Evolutionary conservation across 2,329 filamentous ascomycete genomes (phyloP).

Genomic region (Aureobasidium sp.): DNA sequence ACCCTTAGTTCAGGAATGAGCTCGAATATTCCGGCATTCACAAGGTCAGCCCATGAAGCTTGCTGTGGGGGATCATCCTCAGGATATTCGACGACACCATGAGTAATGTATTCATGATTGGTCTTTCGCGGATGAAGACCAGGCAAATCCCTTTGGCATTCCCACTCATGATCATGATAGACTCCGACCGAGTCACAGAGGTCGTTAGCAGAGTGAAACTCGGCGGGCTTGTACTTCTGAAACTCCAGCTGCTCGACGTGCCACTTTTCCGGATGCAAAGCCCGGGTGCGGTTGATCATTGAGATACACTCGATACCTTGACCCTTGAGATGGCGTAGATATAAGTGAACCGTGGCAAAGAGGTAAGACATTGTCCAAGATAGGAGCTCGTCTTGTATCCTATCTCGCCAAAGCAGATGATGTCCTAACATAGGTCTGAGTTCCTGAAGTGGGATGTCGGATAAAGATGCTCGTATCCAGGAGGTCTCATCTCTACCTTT

Average conservation of each 20-base stretch:
- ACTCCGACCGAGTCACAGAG: not conserved
- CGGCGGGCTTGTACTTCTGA: not conserved
- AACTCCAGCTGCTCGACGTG: not conserved
- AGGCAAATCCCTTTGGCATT: not conserved
- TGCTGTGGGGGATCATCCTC: not conserved
- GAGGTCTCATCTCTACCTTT: not conserved
- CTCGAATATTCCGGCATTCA: not conserved
- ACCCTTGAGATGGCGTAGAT: not conserved
- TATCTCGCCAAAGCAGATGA: not conserved
- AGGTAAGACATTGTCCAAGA: not conserved
- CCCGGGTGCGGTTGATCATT: not conserved
- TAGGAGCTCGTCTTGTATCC: not conserved
- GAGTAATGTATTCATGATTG: constrained; percentile 5
- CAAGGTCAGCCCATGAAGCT: not conserved
- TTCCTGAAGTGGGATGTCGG: not conserved
- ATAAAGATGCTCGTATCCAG: not conserved
- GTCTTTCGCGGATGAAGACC: not conserved
- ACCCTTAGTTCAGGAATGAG: constrained; percentile 1
- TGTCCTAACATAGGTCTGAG: not conserved
- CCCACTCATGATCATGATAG: not conserved
- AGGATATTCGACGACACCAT: not conserved
- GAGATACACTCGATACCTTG: not conserved
- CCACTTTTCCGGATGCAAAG: not conserved
- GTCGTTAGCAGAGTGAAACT: not conserved
- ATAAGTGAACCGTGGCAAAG: not conserved